Evolutionary conservation across 768 basidiomycete species (phyloP).

Genomic region (Mrakia hoshinonis): DNA sequence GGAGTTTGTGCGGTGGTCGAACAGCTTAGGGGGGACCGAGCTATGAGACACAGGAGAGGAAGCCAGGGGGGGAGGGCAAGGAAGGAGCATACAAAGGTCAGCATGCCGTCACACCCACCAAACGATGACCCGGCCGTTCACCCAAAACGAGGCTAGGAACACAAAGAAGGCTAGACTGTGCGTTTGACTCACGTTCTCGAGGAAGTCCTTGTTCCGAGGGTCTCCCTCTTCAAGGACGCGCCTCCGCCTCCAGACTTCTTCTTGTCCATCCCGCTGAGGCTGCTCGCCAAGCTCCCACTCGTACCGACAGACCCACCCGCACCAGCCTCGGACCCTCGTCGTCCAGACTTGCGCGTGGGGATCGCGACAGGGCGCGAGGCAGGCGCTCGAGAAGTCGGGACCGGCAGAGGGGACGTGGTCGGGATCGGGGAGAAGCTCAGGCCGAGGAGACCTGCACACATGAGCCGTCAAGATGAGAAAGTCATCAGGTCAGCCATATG

Average conservation of each 20-base stretch:
- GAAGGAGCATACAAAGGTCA: not conserved
- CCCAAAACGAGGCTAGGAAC: too few species aligned
- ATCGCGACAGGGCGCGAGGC: conserved; percentile 9
- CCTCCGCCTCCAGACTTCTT: conserved; percentile 20
- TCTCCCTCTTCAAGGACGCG: not conserved
- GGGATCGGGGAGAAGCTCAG: conserved; percentile 13
- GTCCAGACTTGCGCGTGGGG: conserved; percentile 1
- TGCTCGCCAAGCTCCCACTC: not conserved
- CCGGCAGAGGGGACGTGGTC: not conserved
- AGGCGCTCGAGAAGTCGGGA: not conserved
- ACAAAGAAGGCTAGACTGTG: too few species aligned
- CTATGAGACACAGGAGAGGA: not conserved
- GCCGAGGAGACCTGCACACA: conserved; percentile 9
- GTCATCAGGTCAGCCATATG: not conserved
- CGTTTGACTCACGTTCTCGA: not conserved
- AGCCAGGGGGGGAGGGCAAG: not conserved
- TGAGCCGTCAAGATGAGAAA: not conserved
- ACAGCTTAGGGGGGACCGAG: conserved; percentile 16
- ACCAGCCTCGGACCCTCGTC: conserved; percentile 8
- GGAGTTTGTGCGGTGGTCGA: conserved; percentile 6
- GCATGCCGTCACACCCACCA: too few species aligned
- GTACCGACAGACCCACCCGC: not conserved
- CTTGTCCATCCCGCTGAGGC: conserved; percentile 17
- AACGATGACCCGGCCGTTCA: too few species aligned
- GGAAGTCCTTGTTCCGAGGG: conserved; percentile 15